phyloP scores from a whole-genome alignment of 768 basidiomycete species.

The Sarcodon aspratus region DNA sequence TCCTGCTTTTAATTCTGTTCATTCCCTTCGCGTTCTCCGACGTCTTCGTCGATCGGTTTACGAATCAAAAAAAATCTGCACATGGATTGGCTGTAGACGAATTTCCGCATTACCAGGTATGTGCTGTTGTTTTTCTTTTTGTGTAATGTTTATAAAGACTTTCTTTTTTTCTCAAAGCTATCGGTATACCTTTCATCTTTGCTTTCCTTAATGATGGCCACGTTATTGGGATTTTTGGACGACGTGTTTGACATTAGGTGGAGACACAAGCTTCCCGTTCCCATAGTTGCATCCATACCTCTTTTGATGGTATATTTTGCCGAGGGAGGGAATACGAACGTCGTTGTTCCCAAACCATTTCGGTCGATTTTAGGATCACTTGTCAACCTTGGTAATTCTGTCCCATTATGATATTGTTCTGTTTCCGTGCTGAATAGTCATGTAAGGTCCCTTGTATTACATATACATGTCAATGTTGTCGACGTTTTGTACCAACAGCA shows the following conservation, averaged over 20 bases:
- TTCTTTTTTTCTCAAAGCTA: slow-evolving; percentile 35
- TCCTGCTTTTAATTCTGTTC: slow-evolving; percentile 79
- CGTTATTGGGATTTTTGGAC: slow-evolving; percentile 90
- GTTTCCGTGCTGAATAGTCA: neutral
- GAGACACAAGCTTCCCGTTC: slow-evolving; percentile 96
- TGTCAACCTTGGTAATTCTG: slow-evolving; percentile 71
- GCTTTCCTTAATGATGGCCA: slow-evolving; percentile 86
- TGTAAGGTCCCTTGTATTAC: slow-evolving; percentile 85
- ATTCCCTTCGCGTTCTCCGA: slow-evolving; percentile 89
- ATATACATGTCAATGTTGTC: slow-evolving; percentile 93
- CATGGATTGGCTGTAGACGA: slow-evolving; percentile 59
- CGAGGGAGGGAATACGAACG: slow-evolving; percentile 84
- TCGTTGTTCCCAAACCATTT: slow-evolving; percentile 83
- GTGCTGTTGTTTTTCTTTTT: slow-evolving; percentile 7
- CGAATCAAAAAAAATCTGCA: slow-evolving; percentile 30
- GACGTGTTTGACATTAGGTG: slow-evolving; percentile 98
- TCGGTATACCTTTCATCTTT: slow-evolving; percentile 89
- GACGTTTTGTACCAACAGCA: slow-evolving; percentile 94
- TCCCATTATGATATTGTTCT: neutral
- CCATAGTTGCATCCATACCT: slow-evolving; percentile 90
- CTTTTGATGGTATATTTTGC: slow-evolving; percentile 95
- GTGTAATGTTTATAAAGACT: neutral
- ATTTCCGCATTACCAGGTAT: slow-evolving; percentile 71
- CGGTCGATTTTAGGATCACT: slow-evolving; percentile 64
- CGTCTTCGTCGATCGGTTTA: slow-evolving; percentile 31